phyloP scores from a whole-genome alignment of 495 filamentous ascomycete species.

The Penicillium odoratum region DNA sequence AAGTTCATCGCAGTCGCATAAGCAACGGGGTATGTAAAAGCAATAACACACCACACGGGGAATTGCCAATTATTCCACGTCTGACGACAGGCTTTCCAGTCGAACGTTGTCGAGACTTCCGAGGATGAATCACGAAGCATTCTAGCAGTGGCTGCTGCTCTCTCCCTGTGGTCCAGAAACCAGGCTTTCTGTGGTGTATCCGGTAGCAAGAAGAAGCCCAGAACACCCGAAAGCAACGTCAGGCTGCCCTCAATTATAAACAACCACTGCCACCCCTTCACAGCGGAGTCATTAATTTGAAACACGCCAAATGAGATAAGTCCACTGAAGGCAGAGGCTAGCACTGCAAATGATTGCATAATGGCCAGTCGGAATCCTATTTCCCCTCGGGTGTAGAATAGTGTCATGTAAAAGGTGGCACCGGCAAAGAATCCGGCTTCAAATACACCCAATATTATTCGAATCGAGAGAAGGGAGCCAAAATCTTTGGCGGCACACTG shows the following conservation, averaged over 20 bases:
- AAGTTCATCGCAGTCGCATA: constrained; percentile 39
- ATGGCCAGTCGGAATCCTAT: constrained; percentile 68
- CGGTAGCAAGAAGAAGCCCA: constrained; percentile 65
- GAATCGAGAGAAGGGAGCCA: constrained; percentile 48
- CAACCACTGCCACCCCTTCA: constrained; percentile 67
- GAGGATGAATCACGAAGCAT: constrained; percentile 33
- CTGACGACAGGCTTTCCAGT: constrained; percentile 29
- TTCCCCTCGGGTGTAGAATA: constrained; percentile 58
- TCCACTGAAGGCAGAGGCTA: constrained; percentile 65
- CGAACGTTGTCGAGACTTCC: constrained; percentile 26
- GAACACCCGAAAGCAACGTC: constrained; percentile 58
- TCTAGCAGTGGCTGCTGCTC: constrained; percentile 26
- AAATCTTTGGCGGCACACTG: constrained; percentile 53
- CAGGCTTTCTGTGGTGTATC: constrained; percentile 54
- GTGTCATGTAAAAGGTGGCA: constrained; percentile 58
- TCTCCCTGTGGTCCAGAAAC: constrained; percentile 62
- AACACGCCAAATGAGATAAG: constrained; percentile 71
- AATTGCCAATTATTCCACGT: constrained; percentile 38
- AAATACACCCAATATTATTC: constrained; percentile 49
- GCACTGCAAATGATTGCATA: constrained; percentile 68
- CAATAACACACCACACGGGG: constrained; percentile 35
- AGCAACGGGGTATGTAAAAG: constrained; percentile 35
- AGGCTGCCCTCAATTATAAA: constrained; percentile 70
- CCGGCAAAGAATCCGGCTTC: constrained; percentile 68
- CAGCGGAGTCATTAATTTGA: constrained; percentile 53